These are phyloP conservation scores for Zasmidium angulare DNA, from an alignment of 2,329 filamentous ascomycete species.

Conservation along the genomic window DNA sequence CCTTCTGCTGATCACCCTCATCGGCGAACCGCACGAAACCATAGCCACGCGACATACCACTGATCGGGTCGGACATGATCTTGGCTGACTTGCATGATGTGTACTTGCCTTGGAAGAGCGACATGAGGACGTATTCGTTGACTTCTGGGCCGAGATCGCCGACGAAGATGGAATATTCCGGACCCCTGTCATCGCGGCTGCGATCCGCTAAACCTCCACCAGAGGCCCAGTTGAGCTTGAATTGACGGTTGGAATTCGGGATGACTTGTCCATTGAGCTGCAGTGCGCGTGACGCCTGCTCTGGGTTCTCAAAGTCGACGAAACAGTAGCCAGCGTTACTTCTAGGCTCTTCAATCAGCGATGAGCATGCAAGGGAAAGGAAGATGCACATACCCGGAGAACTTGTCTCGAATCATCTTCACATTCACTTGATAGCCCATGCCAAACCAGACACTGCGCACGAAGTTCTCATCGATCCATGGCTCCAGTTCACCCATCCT, in stretches of 20 bases:
- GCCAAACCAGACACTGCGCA: constrained; percentile 91
- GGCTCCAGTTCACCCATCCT: constrained; percentile 99
- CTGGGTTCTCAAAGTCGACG: constrained; percentile 82
- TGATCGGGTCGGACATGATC: constrained; percentile 99
- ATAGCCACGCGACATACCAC: constrained; percentile 94
- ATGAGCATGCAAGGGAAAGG: not conserved
- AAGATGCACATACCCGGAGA: constrained; percentile 73
- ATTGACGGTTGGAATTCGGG: constrained; percentile 89
- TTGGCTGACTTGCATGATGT: constrained; percentile 98
- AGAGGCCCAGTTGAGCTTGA: constrained; percentile 99
- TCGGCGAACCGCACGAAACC: constrained; percentile 97
- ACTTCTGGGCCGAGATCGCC: constrained; percentile 97
- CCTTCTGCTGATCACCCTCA: constrained; percentile 93
- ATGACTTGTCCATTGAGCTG: constrained; percentile 83
- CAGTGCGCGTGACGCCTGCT: constrained; percentile 89
- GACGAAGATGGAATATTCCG: constrained; percentile 96
- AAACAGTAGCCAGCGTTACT: constrained; percentile 99
- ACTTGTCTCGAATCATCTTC: constrained; percentile 99
- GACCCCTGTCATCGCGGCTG: constrained; percentile 90
- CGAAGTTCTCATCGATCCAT: constrained; percentile 99
- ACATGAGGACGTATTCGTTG: constrained; percentile 96
- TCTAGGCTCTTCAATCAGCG: constrained; percentile 22
- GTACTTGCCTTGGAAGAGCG: constrained; percentile 94
- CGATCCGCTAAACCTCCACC: constrained; percentile 93
- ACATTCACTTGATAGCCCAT: constrained; percentile 95